Base-by-base conservation (phyloP, 225 moss, liverwort and hornwort genomes). In the Climacium dendroides region DNA sequence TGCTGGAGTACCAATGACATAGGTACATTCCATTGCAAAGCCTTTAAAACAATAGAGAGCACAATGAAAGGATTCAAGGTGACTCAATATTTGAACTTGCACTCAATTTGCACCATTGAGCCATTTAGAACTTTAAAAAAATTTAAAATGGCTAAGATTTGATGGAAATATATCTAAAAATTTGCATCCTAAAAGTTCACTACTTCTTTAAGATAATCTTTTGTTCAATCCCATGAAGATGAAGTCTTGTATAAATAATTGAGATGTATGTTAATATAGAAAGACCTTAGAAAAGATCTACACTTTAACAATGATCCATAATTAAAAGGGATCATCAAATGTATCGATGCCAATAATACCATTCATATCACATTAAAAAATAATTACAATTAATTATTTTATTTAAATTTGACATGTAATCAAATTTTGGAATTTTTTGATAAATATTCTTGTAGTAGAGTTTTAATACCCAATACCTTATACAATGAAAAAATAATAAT, bases 301-400 rank as follows among this genome's bases (percentile, higher is more conserved):
- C 1, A 16, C 63, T 61, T 59, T 32, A 63, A 17, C 8, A 63
- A 64, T 11, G 10, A 20, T n/a, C 11, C 19, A 66, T 66, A 6
- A 20, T 29, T 29, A 61, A 29, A 61, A 61, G 11, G 11, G n/a
- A n/a, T 66, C 20, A n/a, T 66, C 11, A 11, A 64, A n/a, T 66
- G 19, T 66, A 20, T 66, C 11, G 3, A n/a, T 66, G n/a, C 11
- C 16, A 32, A 32, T 32, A 32, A 32, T 32, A 4, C 8, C 22
- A 11, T 11, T 66, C 10, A 20, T 6, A 6, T 20, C 23, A 23
- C 4, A 9, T 4, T 30, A 24, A 10, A 19, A 4, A n/a, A 10
- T 30, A 4, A 22, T 2, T 1, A 20, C 3, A 11, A 0, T 0
- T 24, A 8, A 25, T 14, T 41, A 5, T 39, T 69, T 11, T n/a